Conservation (phyloP, 202 grass and related monocot genomes). For the Zoysia matrella region DNA sequence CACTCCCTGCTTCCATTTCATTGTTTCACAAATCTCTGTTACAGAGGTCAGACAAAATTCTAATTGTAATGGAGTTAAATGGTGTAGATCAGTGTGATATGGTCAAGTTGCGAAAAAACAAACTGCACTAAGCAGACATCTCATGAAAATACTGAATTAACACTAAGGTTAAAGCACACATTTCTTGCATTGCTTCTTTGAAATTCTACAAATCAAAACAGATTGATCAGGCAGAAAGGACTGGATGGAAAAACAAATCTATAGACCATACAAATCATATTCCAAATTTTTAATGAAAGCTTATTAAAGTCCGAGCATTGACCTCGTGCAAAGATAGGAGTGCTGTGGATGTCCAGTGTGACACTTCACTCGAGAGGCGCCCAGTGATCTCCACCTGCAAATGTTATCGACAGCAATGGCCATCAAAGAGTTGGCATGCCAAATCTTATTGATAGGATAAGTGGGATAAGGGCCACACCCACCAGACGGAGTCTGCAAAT, state of each 20-base stretch:
- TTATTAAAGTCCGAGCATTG: not conserved
- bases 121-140: not conserved
- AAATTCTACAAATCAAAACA: no score
- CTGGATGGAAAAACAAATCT: not conserved
- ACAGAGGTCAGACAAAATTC: not conserved
- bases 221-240: not conserved
- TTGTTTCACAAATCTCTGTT: not conserved
- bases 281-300: not conserved
- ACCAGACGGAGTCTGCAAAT: not conserved
- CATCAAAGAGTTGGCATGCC: not conserved
- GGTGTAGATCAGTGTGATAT: not conserved
- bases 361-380: not conserved
- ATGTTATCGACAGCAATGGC: not conserved
- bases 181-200: no score
- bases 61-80: not conserved
- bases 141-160: not conserved
- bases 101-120: not conserved
- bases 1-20: not conserved
- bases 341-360: not conserved
- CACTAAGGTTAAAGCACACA: not conserved
- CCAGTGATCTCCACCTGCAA: constrained; percentile 13
- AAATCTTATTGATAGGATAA: not conserved
- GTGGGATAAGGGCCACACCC: not conserved
- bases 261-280: not conserved
- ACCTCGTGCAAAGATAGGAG: not conserved